Evolutionary conservation across 441 rosid species (phyloP), one percentile per base, ranked within the genome.

Genomic region (Lepidium campestre): DNA sequence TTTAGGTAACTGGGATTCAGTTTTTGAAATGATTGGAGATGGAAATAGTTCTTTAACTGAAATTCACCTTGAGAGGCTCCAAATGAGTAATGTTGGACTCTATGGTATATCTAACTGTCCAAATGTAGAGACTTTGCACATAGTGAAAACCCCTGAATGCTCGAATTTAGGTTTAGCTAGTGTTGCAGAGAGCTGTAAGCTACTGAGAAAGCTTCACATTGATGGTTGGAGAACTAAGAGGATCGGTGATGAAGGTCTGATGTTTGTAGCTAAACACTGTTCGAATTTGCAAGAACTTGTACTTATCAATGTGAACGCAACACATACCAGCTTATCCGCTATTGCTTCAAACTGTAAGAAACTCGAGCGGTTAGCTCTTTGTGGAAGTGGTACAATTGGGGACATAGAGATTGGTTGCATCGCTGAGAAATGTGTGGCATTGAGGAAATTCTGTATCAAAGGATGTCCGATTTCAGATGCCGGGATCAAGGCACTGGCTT

Each of bases 401-500:
- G 91, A 86, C 34, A 67, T 45, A 0, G 87, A 84, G 75, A 56
- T 86, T 2, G 80, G 78, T 6, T 84, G 91, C 62, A 75, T 84
- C 10, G 85, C 86, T 0, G 64, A 75, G 20, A 86, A 80, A 72
- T 86, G 89, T 2, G 70, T 32, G 42, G 81, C 82, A 0, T 49
- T 84, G 76, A 86, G 71, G 80, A 86, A 84, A 65, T 79, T 84
- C 18, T 86, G 87, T 68, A 82, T 86, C 57, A 86, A 86, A 62
- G 80, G 82, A 22, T 86, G 87, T 59, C 58, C 77, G 3, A 69
- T 86, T 58, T 79, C 91, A 0, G 85, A 83, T 62, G 34, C 61
- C 0, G 86, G 86, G 50, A 80, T 86, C 54, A 68, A 79, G 69
- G 82, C 85, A 8, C 75, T 86, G 1, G 85, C 84, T 32, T 62